A percentile compares a stretch with the other conserved stretches of the same genome.
Conservation (phyloP, 1,284 basidiomycete species). For the Anthracocystis walkeri region DNA sequence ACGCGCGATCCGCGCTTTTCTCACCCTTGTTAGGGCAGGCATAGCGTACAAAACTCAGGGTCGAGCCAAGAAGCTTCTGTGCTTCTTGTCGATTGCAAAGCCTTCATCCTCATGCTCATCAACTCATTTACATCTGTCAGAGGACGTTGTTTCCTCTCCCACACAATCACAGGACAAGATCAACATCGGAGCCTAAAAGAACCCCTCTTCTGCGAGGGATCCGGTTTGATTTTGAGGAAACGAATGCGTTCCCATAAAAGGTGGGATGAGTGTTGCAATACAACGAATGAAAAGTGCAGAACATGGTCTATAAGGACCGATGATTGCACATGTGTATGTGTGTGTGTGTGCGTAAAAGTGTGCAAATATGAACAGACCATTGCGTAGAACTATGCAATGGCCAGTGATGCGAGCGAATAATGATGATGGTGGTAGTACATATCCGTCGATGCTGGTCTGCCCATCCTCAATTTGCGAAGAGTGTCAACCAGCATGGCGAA, state of each 20-base stretch:
- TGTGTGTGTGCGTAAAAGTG: slow-evolving; percentile 16
- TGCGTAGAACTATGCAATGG: not conserved
- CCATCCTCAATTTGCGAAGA: not conserved
- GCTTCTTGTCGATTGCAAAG: not conserved
- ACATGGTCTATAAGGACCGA: not conserved
- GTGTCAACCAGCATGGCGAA: not conserved
- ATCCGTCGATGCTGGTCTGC: slow-evolving; percentile 10
- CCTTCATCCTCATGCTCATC: not conserved
- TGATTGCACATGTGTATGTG: slow-evolving; percentile 12
- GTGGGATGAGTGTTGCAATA: slow-evolving; percentile 29
- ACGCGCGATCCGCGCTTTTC: slow-evolving; percentile 4
- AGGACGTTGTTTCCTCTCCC: not conserved
- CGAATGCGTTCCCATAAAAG: slow-evolving; percentile 21
- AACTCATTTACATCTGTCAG: not conserved
- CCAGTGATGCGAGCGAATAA: slow-evolving; percentile 19
- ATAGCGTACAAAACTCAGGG: not conserved
- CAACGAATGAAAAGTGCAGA: slow-evolving; percentile 18
- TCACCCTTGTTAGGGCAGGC: not conserved
- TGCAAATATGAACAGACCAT: slow-evolving; percentile 9
- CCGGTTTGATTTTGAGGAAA: slow-evolving; percentile 37
- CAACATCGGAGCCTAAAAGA: slow-evolving; percentile 36
- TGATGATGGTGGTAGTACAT: slow-evolving; percentile 40
- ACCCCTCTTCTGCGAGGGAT: slow-evolving; percentile 37
- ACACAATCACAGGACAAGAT: not conserved
- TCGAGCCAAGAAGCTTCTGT: not conserved